These are phyloP conservation scores for Colletotrichum magnum DNA, from an alignment of 2,329 filamentous ascomycete species.

Conservation along the genomic window DNA sequence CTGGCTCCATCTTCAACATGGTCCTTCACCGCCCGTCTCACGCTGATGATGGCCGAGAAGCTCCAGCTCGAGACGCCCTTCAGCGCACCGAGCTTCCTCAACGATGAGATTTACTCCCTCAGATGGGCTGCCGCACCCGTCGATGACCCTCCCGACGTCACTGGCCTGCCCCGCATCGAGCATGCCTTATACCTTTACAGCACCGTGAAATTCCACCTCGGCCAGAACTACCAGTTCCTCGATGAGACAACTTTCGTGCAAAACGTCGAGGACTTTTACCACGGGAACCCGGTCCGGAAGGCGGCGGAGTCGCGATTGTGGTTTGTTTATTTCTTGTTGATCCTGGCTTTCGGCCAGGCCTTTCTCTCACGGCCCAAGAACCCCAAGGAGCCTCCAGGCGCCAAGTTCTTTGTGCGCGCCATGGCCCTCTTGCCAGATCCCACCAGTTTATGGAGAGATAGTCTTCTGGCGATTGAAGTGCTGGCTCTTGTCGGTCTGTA, in stretches of 20 bases:
- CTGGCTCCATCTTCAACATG: constrained; percentile 52
- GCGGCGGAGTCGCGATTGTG: constrained; percentile 45
- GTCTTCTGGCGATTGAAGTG: constrained; percentile 54
- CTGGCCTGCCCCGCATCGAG: constrained; percentile 52
- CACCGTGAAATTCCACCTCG: constrained; percentile 55
- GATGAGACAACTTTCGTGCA: constrained; percentile 50
- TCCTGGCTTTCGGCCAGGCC: constrained; percentile 44
- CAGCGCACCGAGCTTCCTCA: constrained; percentile 44
- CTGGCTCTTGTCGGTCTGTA: constrained; percentile 54
- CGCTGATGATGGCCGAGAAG: constrained; percentile 49
- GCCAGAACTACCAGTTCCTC: constrained; percentile 53
- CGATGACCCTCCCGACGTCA: constrained; percentile 48
- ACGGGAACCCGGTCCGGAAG: constrained; percentile 40
- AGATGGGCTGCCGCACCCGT: constrained; percentile 42
- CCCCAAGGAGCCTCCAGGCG: constrained; percentile 45
- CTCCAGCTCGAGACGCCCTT: constrained; percentile 44
- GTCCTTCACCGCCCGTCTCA: constrained; percentile 52
- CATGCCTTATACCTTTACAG: constrained; percentile 51
- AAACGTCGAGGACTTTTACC: constrained; percentile 48
- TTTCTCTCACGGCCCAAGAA: constrained; percentile 39
- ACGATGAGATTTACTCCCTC: constrained; percentile 49
- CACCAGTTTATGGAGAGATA: constrained; percentile 52
- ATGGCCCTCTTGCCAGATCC: constrained; percentile 55
- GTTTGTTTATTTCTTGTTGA: constrained; percentile 46
- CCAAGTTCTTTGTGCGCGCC: constrained; percentile 50